Percentiles rank a stretch among this genome's conserved stretches.
Conservation (phyloP, 2,329 filamentous ascomycete species). For the Phyllosticta capitalensis region DNA sequence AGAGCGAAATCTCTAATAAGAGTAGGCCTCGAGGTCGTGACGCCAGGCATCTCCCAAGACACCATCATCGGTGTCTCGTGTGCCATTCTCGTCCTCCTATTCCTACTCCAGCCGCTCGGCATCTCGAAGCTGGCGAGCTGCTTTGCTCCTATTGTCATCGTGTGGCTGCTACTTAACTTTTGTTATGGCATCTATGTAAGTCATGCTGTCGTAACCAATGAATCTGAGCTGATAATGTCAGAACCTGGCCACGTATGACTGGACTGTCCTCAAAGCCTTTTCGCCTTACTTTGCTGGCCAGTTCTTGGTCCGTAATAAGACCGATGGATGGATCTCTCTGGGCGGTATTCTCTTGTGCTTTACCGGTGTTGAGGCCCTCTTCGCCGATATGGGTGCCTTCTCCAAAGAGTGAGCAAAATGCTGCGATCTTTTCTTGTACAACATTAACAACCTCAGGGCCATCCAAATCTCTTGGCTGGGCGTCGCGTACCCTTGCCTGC, state of each 20-base stretch:
- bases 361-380: constrained; percentile 67
- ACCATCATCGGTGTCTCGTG: constrained; percentile 56
- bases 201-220: not conserved
- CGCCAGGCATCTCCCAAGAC: constrained; percentile 42
- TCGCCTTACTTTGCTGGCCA: constrained; percentile 48
- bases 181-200: constrained; percentile 51
- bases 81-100: constrained; percentile 54
- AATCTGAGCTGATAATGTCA: not conserved
- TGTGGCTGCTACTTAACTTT: constrained; percentile 58
- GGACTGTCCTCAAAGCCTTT: constrained; percentile 44
- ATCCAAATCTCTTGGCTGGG: constrained; percentile 66
- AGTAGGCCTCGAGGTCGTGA: constrained; percentile 43
- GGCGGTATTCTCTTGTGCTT: constrained; percentile 67
- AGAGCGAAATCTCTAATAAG: not conserved
- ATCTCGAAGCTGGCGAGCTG: constrained; percentile 49
- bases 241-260: constrained; percentile 39
- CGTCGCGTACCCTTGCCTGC: constrained; percentile 57
- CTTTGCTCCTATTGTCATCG: constrained; percentile 58
- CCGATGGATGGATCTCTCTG: constrained; percentile 53
- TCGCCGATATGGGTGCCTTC: constrained; percentile 70
- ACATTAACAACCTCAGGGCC: constrained; percentile 34
- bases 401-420: constrained; percentile 31
- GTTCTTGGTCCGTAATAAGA: constrained; percentile 51
- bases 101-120: constrained; percentile 56
- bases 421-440: not conserved